phyloP scores from a whole-genome alignment of 1,284 basidiomycete species.

The Neolentinus lepideus region DNA sequence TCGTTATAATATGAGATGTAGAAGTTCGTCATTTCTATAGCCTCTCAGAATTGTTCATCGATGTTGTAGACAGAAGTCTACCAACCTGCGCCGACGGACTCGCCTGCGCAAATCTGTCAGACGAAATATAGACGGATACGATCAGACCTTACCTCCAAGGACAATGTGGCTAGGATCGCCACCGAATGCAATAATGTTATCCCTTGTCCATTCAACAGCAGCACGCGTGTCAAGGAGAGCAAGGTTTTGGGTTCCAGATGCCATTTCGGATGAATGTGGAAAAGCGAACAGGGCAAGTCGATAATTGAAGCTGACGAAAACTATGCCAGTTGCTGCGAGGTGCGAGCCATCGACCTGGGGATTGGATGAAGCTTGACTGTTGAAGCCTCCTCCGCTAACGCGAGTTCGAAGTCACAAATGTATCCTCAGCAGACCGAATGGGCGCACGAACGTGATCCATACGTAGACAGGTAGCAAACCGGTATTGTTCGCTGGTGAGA shows the following conservation, averaged over 20 bases:
- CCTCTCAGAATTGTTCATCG: background rate
- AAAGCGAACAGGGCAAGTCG: conserved; percentile 33
- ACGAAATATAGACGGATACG: background rate
- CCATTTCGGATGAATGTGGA: conserved; percentile 32
- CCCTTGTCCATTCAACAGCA: conserved; percentile 34
- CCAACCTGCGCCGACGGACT: conserved; percentile 34
- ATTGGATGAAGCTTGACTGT: conserved; percentile 34
- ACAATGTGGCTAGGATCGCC: conserved; percentile 36
- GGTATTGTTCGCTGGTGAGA: conserved; percentile 26
- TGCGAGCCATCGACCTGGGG: conserved; percentile 37
- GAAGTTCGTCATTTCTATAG: conserved; percentile 32
- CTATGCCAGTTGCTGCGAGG: conserved; percentile 30
- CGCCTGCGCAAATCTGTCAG: conserved; percentile 14
- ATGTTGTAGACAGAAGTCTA: background rate
- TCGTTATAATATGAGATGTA: conserved; percentile 29
- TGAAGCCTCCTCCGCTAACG: conserved; percentile 20
- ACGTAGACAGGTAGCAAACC: conserved; percentile 30
- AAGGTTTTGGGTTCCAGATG: conserved; percentile 32
- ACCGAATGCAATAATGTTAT: conserved; percentile 31
- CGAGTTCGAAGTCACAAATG: background rate
- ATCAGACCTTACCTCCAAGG: conserved; percentile 21
- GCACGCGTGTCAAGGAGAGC: conserved; percentile 34
- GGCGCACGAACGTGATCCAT: conserved; percentile 25
- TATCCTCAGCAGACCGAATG: background rate
- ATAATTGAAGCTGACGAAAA: conserved; percentile 38